Percentiles rank a stretch among this genome's conserved stretches.
Conservation (phyloP, 345 rosid species). For the Hypericum androsaemum region DNA sequence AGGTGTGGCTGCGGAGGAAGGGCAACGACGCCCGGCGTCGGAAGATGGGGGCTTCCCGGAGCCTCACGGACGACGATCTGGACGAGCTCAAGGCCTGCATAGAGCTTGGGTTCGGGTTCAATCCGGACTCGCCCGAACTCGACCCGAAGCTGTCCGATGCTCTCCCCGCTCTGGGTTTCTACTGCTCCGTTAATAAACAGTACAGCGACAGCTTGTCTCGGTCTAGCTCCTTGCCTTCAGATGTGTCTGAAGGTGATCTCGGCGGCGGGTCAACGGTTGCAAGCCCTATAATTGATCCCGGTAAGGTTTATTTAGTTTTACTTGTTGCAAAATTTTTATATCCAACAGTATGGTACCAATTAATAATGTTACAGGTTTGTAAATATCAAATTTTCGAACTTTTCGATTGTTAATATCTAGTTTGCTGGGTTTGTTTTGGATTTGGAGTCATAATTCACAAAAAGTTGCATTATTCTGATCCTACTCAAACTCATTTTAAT, state of each 20-base stretch:
- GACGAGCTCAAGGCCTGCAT: slow-evolving; percentile 76
- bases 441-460: too few relatives aligned
- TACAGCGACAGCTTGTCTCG: slow-evolving; percentile 41
- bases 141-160: slow-evolving; percentile 57
- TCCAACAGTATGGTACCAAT: too few relatives aligned
- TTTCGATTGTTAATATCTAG: too few relatives aligned
- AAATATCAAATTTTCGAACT: too few relatives aligned
- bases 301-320: slow-evolving; percentile 16
- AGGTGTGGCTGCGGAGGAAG: slow-evolving; percentile 58
- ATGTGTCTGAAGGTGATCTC: slow-evolving; percentile 33
- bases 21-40: slow-evolving; percentile 11
- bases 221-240: slow-evolving; percentile 50
- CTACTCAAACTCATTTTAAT: too few relatives aligned
- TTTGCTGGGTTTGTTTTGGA: too few relatives aligned
- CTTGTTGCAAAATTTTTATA: too few relatives aligned
- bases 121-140: slow-evolving; percentile 45
- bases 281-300: slow-evolving; percentile 45
- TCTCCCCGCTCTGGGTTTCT: slow-evolving; percentile 65
- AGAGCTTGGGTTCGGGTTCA: slow-evolving; percentile 80
- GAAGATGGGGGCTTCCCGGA: slow-evolving; percentile 28
- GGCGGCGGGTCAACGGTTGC: slow-evolving; percentile 13
- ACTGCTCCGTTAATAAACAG: slow-evolving; percentile 64
- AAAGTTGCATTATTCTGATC: too few relatives aligned
- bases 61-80: slow-evolving; percentile 71
- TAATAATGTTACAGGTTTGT: too few relatives aligned